These are phyloP conservation scores for Pestalotiopsis sp. DNA, from an alignment of 2,329 filamentous ascomycete genomes.

Conservation along the genomic window DNA sequence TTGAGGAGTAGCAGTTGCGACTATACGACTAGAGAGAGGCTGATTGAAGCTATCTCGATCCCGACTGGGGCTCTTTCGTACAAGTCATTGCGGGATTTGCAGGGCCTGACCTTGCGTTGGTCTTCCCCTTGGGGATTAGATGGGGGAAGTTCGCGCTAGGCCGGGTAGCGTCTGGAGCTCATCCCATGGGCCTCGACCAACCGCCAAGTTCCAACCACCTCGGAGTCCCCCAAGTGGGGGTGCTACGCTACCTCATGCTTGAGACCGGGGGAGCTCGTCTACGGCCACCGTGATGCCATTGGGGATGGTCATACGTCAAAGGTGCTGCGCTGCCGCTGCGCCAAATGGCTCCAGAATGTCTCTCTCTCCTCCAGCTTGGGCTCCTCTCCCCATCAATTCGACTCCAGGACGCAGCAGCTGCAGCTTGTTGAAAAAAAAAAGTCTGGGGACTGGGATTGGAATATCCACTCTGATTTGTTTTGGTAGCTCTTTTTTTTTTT, in stretches of 20 bases:
- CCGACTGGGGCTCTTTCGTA: neutral
- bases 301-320: neutral
- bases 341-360: neutral
- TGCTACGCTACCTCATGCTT: neutral
- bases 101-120: neutral
- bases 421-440: neutral
- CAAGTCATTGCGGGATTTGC: neutral
- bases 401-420: slow-evolving; percentile 3
- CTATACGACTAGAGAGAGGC: neutral
- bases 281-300: neutral
- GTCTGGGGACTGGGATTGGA: neutral
- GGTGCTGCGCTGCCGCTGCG: neutral
- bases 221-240: neutral
- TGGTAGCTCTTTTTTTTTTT: neutral
- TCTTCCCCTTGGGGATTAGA: neutral
- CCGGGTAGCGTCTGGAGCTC: neutral
- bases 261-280: neutral
- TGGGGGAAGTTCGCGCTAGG: neutral
- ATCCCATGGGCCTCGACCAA: neutral
- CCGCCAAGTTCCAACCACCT: neutral
- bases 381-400: neutral
- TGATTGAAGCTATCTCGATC: neutral
- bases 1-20: neutral
- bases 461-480: neutral
- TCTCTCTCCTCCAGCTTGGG: neutral